Evolutionary conservation across 495 filamentous ascomycete genomes (phyloP), one percentile per base, ranked within the genome.

Genomic region (Penicillium mononematosum): DNA sequence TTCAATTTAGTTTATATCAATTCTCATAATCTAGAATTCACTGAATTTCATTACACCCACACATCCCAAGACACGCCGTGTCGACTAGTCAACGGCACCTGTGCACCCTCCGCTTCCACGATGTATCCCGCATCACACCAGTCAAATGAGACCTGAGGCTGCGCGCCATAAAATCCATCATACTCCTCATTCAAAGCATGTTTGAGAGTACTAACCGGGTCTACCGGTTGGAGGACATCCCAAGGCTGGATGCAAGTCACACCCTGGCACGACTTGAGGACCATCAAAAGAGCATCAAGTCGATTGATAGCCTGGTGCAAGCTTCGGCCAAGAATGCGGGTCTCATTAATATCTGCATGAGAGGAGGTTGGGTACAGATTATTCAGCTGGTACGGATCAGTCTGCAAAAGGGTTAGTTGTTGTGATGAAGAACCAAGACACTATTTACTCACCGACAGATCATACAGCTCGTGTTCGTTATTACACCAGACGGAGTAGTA

Each of bases 401-500:
- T 79, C 78, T 84, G 55, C 19, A 9, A 5, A 27, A 16, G 5
- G 9, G 43, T 51, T 43, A 43, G 50, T 56, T 42, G 48, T 49
- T 25, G 6, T 1, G 32, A 42, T 52, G 14, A 20, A 19, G 36
- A 39, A 39, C 7, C 24, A 60, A 9, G 11, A 2, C 2, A 8
- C 14, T 20, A 8, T 41, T 12, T 20, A 59, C 75, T 48, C 49
- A 81, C 80, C 49, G 69, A 78, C 4, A 87, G 65, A 50, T 88
- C 84, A 51, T 88, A 87, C 2, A 88, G 69, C 59, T 88, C 84
- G 45, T 83, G 80, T 63, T 87, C 83, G 45, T 82, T 81, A 41
- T 67, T 85, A 59, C 86, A 88, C 82, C 84, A 88, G 0, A 88
- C 83, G 0, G 85, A 78, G 49, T 88, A 88, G 54, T 84, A 84